A percentile compares a stretch with the other conserved stretches of the same genome.
Conservation (phyloP, 768 basidiomycete genomes). For the Lanmaoa pseudosensibilis region DNA sequence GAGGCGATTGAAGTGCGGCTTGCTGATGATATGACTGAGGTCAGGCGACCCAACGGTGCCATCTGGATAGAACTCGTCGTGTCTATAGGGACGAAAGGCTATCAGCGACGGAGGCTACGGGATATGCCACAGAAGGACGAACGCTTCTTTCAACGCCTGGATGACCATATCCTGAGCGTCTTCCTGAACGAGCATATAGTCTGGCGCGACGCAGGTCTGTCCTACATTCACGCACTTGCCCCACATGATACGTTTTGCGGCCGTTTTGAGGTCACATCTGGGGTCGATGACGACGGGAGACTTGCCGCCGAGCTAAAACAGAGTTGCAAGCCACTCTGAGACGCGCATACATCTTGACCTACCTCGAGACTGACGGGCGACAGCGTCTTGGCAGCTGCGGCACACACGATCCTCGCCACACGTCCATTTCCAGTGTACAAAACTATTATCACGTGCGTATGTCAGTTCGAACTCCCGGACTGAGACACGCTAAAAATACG, state of each 20-base stretch:
- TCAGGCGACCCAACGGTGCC: slow-evolving; percentile 44
- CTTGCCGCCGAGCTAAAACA: slow-evolving; percentile 63
- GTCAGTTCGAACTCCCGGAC: not conserved
- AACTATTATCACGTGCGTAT: slow-evolving; percentile 18
- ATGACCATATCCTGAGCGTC: slow-evolving; percentile 40
- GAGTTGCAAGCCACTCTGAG: not conserved
- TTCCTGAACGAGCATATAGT: slow-evolving; percentile 50
- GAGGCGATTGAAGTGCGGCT: slow-evolving; percentile 57
- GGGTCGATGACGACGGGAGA: slow-evolving; percentile 76
- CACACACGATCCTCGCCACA: slow-evolving; percentile 65
- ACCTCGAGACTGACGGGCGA: slow-evolving; percentile 67
- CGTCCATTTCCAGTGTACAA: slow-evolving; percentile 61
- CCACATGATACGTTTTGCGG: slow-evolving; percentile 76
- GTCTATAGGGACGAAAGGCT: slow-evolving; percentile 5
- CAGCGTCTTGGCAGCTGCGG: slow-evolving; percentile 74
- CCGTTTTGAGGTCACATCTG: slow-evolving; percentile 59
- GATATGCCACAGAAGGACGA: slow-evolving; percentile 15
- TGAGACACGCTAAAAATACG: not conserved
- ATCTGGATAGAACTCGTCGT: slow-evolving; percentile 40
- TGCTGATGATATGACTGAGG: slow-evolving; percentile 52
- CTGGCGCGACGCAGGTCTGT: slow-evolving; percentile 69
- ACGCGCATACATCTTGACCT: slow-evolving; percentile 3
- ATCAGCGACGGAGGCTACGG: not conserved
- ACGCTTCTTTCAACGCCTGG: slow-evolving; percentile 44
- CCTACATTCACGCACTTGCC: slow-evolving; percentile 80